Percentiles rank a stretch among this genome's conserved stretches.
These are phyloP conservation scores for Ceratobasidium sp. DNA, from an alignment of 1,284 basidiomycete species.

Conservation along the genomic window DNA sequence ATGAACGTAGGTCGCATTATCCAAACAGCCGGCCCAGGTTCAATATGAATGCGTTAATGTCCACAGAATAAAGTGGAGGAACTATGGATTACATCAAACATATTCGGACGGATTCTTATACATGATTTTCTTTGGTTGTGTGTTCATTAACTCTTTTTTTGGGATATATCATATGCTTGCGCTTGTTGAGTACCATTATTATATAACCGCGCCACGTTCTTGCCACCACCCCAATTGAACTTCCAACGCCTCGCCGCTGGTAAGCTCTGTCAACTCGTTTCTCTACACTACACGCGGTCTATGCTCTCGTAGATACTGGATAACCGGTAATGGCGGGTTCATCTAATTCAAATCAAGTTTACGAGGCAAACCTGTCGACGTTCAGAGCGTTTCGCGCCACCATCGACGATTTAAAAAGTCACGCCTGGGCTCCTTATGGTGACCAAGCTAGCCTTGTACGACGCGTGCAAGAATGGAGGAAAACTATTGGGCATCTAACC, in stretches of 20 bases:
- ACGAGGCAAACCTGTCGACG: constrained; percentile 32
- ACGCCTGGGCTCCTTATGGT: not conserved
- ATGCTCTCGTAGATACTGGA: not conserved
- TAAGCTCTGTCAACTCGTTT: not conserved
- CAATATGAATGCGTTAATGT: not conserved
- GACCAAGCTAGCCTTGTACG: constrained; percentile 27
- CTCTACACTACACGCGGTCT: constrained; percentile 1
- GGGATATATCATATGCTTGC: not conserved
- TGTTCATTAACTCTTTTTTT: not conserved
- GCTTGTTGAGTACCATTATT: not conserved
- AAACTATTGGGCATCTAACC: constrained; percentile 25
- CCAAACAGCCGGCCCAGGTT: not conserved
- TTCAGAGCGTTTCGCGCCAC: constrained; percentile 24
- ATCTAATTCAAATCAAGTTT: constrained; percentile 8
- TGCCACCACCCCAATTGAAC: not conserved
- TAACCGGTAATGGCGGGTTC: not conserved
- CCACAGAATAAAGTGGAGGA: not conserved
- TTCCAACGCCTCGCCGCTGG: not conserved
- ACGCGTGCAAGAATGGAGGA: constrained; percentile 39
- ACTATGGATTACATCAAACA: not conserved
- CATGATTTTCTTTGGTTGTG: constrained; percentile 1
- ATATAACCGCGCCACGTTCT: not conserved
- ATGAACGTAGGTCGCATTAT: not conserved
- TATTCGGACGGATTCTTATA: not conserved
- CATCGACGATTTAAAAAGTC: constrained; percentile 22